Base-by-base conservation (phyloP, 208 protist genomes). In the Acanthamoeba polyphaga region DNA sequence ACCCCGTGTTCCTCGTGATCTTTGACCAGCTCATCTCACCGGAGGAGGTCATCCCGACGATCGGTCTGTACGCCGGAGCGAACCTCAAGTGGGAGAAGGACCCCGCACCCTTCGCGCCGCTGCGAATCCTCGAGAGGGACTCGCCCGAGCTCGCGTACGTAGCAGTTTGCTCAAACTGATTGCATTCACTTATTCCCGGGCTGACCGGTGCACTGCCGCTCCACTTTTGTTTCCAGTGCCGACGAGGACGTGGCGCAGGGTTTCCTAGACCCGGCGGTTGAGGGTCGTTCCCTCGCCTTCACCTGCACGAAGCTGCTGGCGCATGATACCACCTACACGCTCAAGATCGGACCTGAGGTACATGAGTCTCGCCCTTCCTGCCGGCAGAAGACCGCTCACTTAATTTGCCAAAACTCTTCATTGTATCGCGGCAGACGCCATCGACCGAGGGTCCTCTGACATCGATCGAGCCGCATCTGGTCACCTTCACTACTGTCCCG, bases 11-110 rank as follows among this genome's bases (percentile, higher is more conserved):
- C 29, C 62, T 80, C 24, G 51, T 93, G 29, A 58, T 62, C 24
- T 93, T 93, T 22, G 88, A 93, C 34, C 88, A 93, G 43, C 32
- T 78, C 70, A 93, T 93, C 70, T 32, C 12, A 10, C 88, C 88
- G 49, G 88, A 93, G 88, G 51, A 74, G 32, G 70, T 93, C 27
- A 60, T 93, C 6, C 58, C 51, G 49, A 80, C 66, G 49, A 58
- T 78, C 62, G 17, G 70, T n/a, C 13, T 93, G 43, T 55, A 62
- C 19, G 58, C 70, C 49, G 64, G 88, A 1, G 27, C 62, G 17
- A 53, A 92, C 38, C 12, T 74, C 27, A 55, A 92, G 9, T 92
- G 87, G 87, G 43, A 74, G 27, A 92, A 92, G 66, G 46, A 15
- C 15, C 64, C 88, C 17, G 88, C 43, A 9, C 64, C 88, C 8